Base-by-base conservation (phyloP, 169 alveolate species). In the Neospora caninum region DNA sequence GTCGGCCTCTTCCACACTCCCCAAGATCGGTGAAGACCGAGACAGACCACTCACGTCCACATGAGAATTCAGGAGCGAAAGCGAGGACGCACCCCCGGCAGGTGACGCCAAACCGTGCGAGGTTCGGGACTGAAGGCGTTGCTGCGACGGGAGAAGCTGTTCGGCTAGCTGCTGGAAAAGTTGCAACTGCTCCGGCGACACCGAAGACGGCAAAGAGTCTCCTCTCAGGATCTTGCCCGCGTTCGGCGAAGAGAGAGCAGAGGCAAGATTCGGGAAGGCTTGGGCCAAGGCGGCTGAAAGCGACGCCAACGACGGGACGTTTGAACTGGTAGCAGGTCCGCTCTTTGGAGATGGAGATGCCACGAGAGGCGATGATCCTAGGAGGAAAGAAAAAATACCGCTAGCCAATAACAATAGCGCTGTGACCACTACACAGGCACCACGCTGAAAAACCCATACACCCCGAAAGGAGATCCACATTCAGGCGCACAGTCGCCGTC, bases 271-370 rank as follows among this genome's bases (percentile, higher is more conserved):
- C 1, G 86, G 86, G 45, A 78, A 78, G 49, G 86, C 86, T 22
- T 78, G 86, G n/a, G 86, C 41, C 86, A 78, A 38, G 27, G 42
- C 86, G 7, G 86, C 86, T 16, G 86, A 29, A n/a, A 78, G 86
- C 10, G 39, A 78, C 43, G 86, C 86, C 45, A 78, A n/a, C 39
- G 86, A 78, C 29, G 86, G 86, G 22, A 49, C 58, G 13, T 49
- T 49, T 49, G 73, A 27, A 64, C 73, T 27, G 73, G 7, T 29
- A 22, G n/a, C 73, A 22, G 34, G 4, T 16, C 31, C 73, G 73
- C 73, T 22, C 73, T 64, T 64, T 22, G 73, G 73, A 6, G 20
- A 22, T 10, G 73, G 20, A 1, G 73, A 29, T 29, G 73, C 73
- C 20, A 64, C 73, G 7, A 64, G 73, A 64, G 73, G 73, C 34